phyloP scores from a whole-genome alignment of 2,329 filamentous ascomycete genomes.

The Clarireedia monteithiana region DNA sequence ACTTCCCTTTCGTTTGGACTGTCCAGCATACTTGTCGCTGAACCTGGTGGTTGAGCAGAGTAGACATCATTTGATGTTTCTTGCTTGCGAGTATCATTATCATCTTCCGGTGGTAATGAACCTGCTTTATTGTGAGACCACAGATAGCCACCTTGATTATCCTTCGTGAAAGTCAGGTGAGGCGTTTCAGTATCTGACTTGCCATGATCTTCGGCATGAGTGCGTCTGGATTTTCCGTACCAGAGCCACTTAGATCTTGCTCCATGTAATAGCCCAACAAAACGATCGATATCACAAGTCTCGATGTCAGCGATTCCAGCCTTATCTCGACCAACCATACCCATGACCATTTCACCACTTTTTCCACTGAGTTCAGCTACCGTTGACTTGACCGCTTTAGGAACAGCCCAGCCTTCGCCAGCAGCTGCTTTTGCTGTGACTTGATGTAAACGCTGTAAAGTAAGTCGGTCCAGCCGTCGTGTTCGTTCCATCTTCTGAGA shows the following conservation, averaged over 20 bases:
- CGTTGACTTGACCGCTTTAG: constrained; percentile 88
- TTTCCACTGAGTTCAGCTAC: constrained; percentile 91
- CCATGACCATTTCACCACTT: constrained; percentile 87
- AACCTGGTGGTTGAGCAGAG: constrained; percentile 37
- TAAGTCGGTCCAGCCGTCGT: constrained; percentile 73
- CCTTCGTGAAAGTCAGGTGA: constrained; percentile 46
- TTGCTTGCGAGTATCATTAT: constrained; percentile 32
- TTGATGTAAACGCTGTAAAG: constrained; percentile 70
- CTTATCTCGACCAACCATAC: constrained; percentile 82
- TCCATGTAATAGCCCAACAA: constrained; percentile 69
- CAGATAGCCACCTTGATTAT: constrained; percentile 41
- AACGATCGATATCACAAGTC: constrained; percentile 80
- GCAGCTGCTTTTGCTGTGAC: constrained; percentile 85
- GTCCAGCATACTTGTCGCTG: constrained; percentile 40
- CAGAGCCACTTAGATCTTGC: constrained; percentile 90
- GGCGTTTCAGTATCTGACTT: constrained; percentile 39
- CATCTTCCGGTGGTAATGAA: constrained; percentile 45
- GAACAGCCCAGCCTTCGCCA: constrained; percentile 86
- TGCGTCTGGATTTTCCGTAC: constrained; percentile 79
- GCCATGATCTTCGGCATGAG: constrained; percentile 35
- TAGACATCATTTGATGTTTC: constrained; percentile 38
- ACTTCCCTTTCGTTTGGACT: constrained; percentile 47
- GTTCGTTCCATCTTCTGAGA: constrained; percentile 72
- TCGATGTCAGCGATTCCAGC: constrained; percentile 88
- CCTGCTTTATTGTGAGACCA: constrained; percentile 43